Percentiles rank a stretch among this genome's conserved stretches.
Conservation (phyloP, 2,329 filamentous ascomycete species). For the Neonectria neomacrospora region DNA sequence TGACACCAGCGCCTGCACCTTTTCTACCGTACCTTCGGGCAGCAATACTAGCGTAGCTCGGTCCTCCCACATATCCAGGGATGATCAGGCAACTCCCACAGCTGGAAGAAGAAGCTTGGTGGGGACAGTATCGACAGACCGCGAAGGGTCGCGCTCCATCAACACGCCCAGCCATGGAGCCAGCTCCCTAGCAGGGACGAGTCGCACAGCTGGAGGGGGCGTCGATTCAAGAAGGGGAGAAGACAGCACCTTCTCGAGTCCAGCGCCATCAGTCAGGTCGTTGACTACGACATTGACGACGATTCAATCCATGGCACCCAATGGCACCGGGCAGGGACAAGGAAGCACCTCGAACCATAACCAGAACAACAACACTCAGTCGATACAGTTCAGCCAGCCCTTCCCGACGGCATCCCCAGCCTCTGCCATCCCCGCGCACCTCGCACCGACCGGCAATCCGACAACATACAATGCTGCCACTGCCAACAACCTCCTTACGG, state of each 20-base stretch:
- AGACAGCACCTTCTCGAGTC: constrained; percentile 83
- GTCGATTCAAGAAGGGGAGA: constrained; percentile 76
- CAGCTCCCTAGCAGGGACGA: constrained; percentile 77
- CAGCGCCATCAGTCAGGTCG: constrained; percentile 82
- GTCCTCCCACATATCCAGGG: constrained; percentile 70
- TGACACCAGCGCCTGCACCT: constrained; percentile 63
- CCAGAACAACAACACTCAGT: constrained; percentile 57
- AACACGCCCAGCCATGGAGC: constrained; percentile 78
- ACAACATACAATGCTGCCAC: constrained; percentile 82
- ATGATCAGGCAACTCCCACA: constrained; percentile 66
- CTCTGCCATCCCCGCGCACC: constrained; percentile 78
- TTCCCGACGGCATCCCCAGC: constrained; percentile 73
- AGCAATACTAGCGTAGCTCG: constrained; percentile 66
- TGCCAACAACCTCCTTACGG: constrained; percentile 83
- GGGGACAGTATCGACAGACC: constrained; percentile 85
- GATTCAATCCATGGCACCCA: constrained; percentile 78
- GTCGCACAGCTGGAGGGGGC: constrained; percentile 73
- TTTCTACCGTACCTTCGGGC: constrained; percentile 66
- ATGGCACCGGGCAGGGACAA: constrained; percentile 53
- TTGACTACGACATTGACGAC: constrained; percentile 87
- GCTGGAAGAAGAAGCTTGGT: constrained; percentile 78
- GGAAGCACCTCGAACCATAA: constrained; percentile 47
- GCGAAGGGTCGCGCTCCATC: constrained; percentile 79
- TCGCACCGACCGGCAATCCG: constrained; percentile 68
- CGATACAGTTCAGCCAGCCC: constrained; percentile 73